Base-by-base conservation (phyloP, 169 alveolate species). In the Eimeria maxima region DNA sequence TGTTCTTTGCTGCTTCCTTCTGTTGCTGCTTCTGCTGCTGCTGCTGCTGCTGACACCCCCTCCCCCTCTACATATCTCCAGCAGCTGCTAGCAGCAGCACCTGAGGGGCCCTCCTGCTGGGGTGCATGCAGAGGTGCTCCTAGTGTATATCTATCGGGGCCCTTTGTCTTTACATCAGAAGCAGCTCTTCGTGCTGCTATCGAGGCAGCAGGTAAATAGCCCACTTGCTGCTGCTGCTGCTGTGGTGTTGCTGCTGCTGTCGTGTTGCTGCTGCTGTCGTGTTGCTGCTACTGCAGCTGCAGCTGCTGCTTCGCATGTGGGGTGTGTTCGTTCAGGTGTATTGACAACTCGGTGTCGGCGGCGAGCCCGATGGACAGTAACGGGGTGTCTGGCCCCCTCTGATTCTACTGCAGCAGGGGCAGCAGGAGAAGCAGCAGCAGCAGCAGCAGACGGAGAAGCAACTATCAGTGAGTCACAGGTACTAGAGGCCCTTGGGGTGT, bases 281-380 rank as follows among this genome's bases (percentile, higher is more conserved):
- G 78, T 14, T 67, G 78, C 78, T 67, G 38, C 14, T 67, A 67
- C 78, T 67, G 78, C 78, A 5, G 11, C 38, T 67, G 78, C 38
- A n/a, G 78, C 14, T 67, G 78, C 16, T 67, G 38, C 14, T 67
- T 4, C 78, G 55, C 24, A 73, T 73, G 10, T 7, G 33, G 84
- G 29, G 53, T 73, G 84, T 38, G n/a, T 73, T 29, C 47, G n/a
- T 73, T 73, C 55, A 73, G 84, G 84, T 73, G 84, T 73, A 29
- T 38, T 73, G 84, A 73, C 84, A 73, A 73, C 84, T 16, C 84
- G 84, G 53, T 73, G 84, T 38, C 84, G 84, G n/a, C 84, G 84
- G n/a, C 84, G 84, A 18, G 84, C 84, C n/a, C 84, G 53, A 6
- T 73, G 45, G 16, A 38, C 53, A 10, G 84, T 73, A 7, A 73